A percentile compares a stretch with the other conserved stretches of the same genome.
These are phyloP conservation scores for Leccinum olivaceopallidum DNA, from an alignment of 768 basidiomycete species.

Conservation along the genomic window DNA sequence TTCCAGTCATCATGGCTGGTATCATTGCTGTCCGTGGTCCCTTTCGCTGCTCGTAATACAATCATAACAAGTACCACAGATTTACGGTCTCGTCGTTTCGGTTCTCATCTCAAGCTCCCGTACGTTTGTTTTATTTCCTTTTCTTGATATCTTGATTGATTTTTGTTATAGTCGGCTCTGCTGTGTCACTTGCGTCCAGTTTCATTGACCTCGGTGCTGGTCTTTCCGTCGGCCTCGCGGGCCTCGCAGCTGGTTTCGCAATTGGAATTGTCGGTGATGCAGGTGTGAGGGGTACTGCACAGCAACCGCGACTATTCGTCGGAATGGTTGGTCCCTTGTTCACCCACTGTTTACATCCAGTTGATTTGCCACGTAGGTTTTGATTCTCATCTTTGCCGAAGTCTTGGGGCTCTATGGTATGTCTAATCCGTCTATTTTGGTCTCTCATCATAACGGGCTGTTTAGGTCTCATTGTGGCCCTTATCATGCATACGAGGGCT, in stretches of 20 bases:
- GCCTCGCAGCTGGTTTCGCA: constrained; percentile 96
- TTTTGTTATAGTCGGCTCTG: constrained; percentile 51
- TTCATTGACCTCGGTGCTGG: constrained; percentile 95
- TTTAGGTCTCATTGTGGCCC: constrained; percentile 83
- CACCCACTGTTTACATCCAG: neutral
- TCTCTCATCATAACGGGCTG: neutral
- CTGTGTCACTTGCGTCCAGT: constrained; percentile 91
- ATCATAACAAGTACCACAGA: constrained; percentile 44
- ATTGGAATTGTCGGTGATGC: constrained; percentile 99
- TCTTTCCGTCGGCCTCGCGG: constrained; percentile 88
- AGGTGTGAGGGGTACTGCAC: constrained; percentile 96
- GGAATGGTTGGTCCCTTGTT: constrained; percentile 67
- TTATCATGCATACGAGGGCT: constrained; percentile 90
- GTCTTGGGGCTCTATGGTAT: constrained; percentile 88
- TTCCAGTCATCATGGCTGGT: constrained; percentile 99
- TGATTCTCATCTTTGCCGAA: constrained; percentile 98
- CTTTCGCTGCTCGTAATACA: neutral
- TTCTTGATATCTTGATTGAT: neutral
- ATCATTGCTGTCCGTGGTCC: constrained; percentile 87
- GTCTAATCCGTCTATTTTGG: constrained; percentile 7
- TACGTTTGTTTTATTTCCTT: constrained; percentile 43
- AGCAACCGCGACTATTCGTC: constrained; percentile 92
- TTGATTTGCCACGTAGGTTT: constrained; percentile 53
- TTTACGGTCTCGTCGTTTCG: constrained; percentile 98
- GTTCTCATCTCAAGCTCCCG: constrained; percentile 89